These are phyloP conservation scores for Kodamaea arcana DNA, from an alignment of 1,139 yeast species.

Conservation along the genomic window DNA sequence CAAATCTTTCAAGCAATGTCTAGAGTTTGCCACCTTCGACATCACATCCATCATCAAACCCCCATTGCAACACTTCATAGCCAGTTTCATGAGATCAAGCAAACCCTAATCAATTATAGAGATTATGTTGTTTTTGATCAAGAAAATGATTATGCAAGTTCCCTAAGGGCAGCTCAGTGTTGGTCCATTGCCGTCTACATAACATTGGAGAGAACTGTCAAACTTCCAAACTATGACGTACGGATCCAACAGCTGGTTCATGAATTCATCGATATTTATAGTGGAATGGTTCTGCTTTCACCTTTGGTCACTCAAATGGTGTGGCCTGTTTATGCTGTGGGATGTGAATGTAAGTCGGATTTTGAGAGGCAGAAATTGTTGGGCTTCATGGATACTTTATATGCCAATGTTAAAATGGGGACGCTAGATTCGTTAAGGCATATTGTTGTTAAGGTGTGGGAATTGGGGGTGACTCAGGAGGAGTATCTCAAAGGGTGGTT, in stretches of 20 bases:
- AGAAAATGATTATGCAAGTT: constrained; percentile 6
- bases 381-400: constrained; percentile 34
- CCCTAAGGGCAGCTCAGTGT: constrained; percentile 49
- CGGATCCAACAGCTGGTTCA: constrained; percentile 26
- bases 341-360: constrained; percentile 33
- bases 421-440: constrained; percentile 38
- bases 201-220: constrained; percentile 32
- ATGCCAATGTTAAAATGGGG: constrained; percentile 50
- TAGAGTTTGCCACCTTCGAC: constrained; percentile 38
- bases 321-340: constrained; percentile 53
- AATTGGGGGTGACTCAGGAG: constrained; percentile 32
- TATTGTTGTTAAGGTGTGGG: constrained; percentile 43
- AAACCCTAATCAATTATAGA: constrained; percentile 35
- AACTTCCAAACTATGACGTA: constrained; percentile 17
- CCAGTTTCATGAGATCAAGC: constrained; percentile 26
- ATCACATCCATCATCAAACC: constrained; percentile 20
- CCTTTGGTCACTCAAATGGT: constrained; percentile 56
- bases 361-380: constrained; percentile 26
- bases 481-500: constrained; percentile 43
- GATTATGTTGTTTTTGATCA: constrained; percentile 36
- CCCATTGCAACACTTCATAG: constrained; percentile 10
- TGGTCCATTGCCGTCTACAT: constrained; percentile 48
- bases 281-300: constrained; percentile 36
- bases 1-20: constrained; percentile 45
- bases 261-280: constrained; percentile 46